Base-by-base conservation (phyloP, 2,329 filamentous ascomycete species). In the Lecanoromycetidae sp. region DNA sequence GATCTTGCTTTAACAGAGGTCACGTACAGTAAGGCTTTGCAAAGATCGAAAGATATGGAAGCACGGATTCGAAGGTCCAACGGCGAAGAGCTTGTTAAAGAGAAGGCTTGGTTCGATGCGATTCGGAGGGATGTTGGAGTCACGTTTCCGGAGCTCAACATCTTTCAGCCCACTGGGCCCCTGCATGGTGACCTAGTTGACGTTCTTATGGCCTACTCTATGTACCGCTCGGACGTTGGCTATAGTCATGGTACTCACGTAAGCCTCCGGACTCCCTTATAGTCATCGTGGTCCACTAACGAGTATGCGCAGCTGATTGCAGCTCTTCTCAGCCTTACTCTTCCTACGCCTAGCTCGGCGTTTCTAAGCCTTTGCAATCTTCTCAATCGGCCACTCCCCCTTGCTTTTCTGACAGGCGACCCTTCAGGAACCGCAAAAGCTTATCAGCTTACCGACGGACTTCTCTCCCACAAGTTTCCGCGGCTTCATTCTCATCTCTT, bases 181-280 rank as follows among this genome's bases (percentile, higher is more conserved):
- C 61, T 78, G 20, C 71, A 77, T 51, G 64, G 72, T 26, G 70
- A 71, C 12, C 65, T 81, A 19, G 64, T 75, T 20, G 69, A 80
- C 56, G 71, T 81, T 8, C 68, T 79, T 51, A 70, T 77, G 53
- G 77, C 77, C 23, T 80, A 80, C 59, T 71, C 73, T 8, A 75
- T 76, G 65, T 81, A 81, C 59, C 74, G 77, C 52, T 72, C 71
- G 41, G 77, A 80, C 55, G 72, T 80, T 32, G 75, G 76, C 44
- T 79, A 77, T 52, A 68, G 75, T 44, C 70, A 71, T 53, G 75
- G 76, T 46, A 72, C 77, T 49, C 77, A 79, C 55, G 66, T 72
- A 54, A 60, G 70, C 59, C 26, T 15, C 15, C 13, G 20, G 9
- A 4, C 2, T 29, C 29, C 20, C 17, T n/a, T 8, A 25, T 12